These are phyloP conservation scores for Boletus sp. DNA, from an alignment of 768 basidiomycete genomes.

Conservation along the genomic window DNA sequence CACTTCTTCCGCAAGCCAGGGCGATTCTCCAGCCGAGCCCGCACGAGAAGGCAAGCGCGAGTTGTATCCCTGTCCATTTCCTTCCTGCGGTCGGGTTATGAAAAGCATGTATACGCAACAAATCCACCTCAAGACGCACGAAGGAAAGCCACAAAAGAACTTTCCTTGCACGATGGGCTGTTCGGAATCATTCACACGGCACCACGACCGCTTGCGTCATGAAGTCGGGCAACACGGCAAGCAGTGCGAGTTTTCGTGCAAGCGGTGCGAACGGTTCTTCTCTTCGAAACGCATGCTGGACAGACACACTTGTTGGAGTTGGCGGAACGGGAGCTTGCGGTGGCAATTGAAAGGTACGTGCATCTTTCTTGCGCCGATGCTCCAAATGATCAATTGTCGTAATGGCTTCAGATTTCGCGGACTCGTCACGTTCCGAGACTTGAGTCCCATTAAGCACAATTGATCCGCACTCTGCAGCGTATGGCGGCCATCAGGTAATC, in stretches of 20 bases:
- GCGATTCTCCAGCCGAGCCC: too few relatives aligned
- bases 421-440: too few relatives aligned
- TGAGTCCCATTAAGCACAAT: too few relatives aligned
- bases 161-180: conserved; percentile 1
- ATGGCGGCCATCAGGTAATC: too few relatives aligned
- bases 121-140: neutral
- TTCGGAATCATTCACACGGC: neutral
- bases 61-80: neutral
- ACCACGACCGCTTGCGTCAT: neutral
- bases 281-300: conserved; percentile 1
- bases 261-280: neutral
- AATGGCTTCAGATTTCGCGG: too few relatives aligned
- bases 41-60: neutral
- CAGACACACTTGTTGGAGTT: conserved; percentile 1
- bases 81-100: neutral
- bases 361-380: too few relatives aligned
- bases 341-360: neutral
- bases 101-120: neutral
- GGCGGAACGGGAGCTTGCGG: neutral
- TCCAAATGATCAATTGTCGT: too few relatives aligned
- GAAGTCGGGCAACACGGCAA: neutral
- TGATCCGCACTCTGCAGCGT: too few relatives aligned
- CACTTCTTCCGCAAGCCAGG: too few relatives aligned
- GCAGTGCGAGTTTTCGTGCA: conserved; percentile 1
- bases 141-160: neutral